Evolutionary conservation across 2,329 filamentous ascomycete species (phyloP).

Genomic region (Aspergillus sergii): DNA sequence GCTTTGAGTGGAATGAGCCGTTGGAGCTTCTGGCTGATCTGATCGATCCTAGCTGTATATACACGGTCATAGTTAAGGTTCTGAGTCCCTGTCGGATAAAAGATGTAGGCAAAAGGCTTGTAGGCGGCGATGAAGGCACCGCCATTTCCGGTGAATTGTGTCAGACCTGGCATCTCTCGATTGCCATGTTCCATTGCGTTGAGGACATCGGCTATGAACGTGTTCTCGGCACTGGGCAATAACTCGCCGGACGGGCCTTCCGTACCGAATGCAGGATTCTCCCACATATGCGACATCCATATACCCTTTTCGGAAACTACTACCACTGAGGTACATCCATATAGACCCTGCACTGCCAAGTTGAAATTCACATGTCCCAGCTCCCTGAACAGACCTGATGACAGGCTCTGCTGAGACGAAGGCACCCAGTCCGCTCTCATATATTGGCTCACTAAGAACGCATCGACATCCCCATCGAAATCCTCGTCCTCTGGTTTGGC

Average conservation of each 20-base stretch:
- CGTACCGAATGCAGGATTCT: background rate
- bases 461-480: background rate
- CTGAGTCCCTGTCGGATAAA: background rate
- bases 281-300: background rate
- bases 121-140: background rate
- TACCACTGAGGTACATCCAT: background rate
- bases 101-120: background rate
- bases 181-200: background rate
- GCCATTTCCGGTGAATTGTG: background rate
- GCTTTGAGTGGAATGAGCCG: background rate
- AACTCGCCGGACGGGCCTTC: no score
- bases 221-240: background rate
- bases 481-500: background rate
- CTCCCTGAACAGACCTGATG: background rate
- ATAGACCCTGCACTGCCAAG: background rate
- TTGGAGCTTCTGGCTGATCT: background rate
- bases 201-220: background rate
- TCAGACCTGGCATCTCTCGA: background rate
- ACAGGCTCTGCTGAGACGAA: background rate
- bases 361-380: background rate
- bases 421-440: background rate
- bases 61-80: background rate
- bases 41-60: background rate
- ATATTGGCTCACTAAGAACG: background rate
- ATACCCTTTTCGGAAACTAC: background rate